Base-by-base conservation (phyloP, 306 rosid species). In the Prunus mume region DNA sequence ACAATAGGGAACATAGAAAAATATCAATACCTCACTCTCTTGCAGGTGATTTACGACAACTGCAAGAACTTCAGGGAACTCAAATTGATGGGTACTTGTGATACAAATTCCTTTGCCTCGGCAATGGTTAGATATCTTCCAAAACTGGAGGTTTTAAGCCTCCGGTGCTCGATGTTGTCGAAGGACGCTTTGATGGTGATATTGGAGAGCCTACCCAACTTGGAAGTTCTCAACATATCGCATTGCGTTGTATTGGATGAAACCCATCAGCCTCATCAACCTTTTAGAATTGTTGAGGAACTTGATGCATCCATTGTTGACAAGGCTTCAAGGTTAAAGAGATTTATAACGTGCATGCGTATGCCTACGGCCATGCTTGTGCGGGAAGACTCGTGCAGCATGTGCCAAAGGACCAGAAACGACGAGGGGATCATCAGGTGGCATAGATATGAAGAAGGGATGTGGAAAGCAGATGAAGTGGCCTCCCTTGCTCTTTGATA, bases 351-450 rank as follows among this genome's bases (percentile, higher is more conserved):
- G 9, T 91, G 97, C 41, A 34, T 5, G 41, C 41, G 41, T 34
- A 34, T 34, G 41, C 2, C 41, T 34, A 34, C 8, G 41, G 41
- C 8, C 90, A 88, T 80, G 89, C 72, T 79, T 0, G 9, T 38
- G 20, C 41, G 6, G 41, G 66, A 24, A 14, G 89, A 85, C 30
- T 20, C 80, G 0, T 91, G 95, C 74, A 32, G 85, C 72, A 91
- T 85, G 88, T 91, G 97, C 85, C 84, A 82, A 60, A 77, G 97
- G 58, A 84, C 90, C 6, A 88, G 70, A 81, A 65, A 58, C 20
- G 97, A 91, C 43, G 89, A 87, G 41, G 94, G 97, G 83, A 78
- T 82, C 25, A 65, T 91, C 64, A 89, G 95, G 90, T 91, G 95
- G 97, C 85, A 88, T 78, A 87, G 68, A 72, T 89, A 89, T 9